Base-by-base conservation (phyloP, 192 early-diverging fungal genomes). In the Podila minutissima region DNA sequence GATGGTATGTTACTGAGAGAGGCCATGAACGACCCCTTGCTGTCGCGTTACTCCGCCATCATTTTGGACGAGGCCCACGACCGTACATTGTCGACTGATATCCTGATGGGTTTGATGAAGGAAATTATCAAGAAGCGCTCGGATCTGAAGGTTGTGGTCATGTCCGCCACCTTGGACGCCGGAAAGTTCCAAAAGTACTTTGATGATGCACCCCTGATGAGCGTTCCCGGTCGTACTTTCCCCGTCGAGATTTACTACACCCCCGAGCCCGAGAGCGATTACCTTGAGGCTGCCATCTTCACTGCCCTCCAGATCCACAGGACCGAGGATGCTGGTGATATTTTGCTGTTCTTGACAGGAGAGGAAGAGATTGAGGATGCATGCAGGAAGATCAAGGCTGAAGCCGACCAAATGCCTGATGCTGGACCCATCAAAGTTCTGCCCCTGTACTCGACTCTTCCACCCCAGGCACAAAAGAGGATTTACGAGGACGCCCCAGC, bases 121-220 rank as follows among this genome's bases (percentile, higher is more conserved):
- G 93, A 96, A 71, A 87, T 99, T 64, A 92, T 90, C 57, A 86
- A 77, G 64, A 85, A 89, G 69, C 88, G 98, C 33, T 41, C 67
- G 19, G 97, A 99, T 77, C 85, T 99, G 35, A 96, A 97, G 77
- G 86, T 99, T 29, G 87, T 99, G 33, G 94, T 99, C 49, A 99
- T 99, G 97, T 94, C 92, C 76, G 98, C 98, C 35, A 99, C 98
- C 9, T 89, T 99, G 49, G 97, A 99, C 84, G 96, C 97, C 55
- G 97, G 93, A 64, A 99, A 99, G 75, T 99, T 99, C 82, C 97
- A 99, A 88, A 94, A 92, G 75, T 99, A 99, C 87, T 99, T 99
- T 82, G 90, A 98, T 73, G 89, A 96, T 71, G 96, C 97, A 9
- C 98, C 97, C 10, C 84, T 99, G 61, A 82, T 91, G 79, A 91